Conservation (phyloP, 768 basidiomycete species). For the Serpula lacrymans region DNA sequence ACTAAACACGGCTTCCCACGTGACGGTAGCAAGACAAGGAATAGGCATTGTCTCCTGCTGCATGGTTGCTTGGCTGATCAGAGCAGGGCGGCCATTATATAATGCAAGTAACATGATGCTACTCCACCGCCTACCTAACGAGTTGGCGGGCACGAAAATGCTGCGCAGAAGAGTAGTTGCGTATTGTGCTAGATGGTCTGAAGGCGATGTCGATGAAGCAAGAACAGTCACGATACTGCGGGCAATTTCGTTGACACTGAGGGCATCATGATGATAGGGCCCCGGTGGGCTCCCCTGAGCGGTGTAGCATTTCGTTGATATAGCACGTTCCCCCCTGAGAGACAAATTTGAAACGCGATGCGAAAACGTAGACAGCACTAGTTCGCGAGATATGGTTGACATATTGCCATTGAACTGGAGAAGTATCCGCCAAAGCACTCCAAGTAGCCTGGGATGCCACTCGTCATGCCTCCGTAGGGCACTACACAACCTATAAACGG, state of each 20-base stretch:
- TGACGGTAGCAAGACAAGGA: too few relatives aligned
- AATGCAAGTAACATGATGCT: constrained; percentile 39
- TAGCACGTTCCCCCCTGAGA: too few relatives aligned
- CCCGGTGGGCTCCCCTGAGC: too few relatives aligned
- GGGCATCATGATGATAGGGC: too few relatives aligned
- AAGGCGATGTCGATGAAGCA: too few relatives aligned
- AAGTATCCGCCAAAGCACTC: constrained; percentile 41
- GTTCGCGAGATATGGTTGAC: constrained; percentile 24
- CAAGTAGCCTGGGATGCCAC: constrained; percentile 33
- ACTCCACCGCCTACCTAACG: constrained; percentile 38
- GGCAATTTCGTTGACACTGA: too few relatives aligned
- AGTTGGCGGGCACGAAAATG: constrained; percentile 27
- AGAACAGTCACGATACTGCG: too few relatives aligned
- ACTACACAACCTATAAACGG: constrained; percentile 31
- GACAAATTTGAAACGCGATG: constrained; percentile 31
- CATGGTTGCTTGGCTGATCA: background rate
- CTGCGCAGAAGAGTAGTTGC: background rate
- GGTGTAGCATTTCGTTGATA: too few relatives aligned
- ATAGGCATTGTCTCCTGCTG: background rate
- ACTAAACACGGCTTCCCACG: constrained; percentile 43
- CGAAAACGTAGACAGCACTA: constrained; percentile 33
- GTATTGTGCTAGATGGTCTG: too few relatives aligned
- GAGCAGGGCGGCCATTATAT: background rate
- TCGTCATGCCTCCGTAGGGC: constrained; percentile 30
- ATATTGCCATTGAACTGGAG: constrained; percentile 24